Evolutionary conservation across 2,329 filamentous ascomycete species (phyloP), one percentile per base, ranked within the genome.

Genomic region (Mollisiaceae sp.): DNA sequence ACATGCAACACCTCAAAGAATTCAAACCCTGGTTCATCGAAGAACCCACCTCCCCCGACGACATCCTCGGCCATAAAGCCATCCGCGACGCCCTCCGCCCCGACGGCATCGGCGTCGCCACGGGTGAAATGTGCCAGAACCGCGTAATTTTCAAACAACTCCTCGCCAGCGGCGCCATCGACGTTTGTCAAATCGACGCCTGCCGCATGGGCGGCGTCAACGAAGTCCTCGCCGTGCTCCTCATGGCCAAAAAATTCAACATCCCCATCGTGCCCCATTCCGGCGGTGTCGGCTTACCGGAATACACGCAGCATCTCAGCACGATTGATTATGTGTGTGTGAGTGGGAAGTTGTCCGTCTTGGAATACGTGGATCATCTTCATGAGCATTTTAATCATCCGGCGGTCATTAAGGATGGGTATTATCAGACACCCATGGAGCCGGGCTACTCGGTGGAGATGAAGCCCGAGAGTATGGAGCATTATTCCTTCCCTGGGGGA

Each of bases 121-220:
- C 93, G 0, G 93, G 93, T 69, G 93, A 97, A 81, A 96, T 97
- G 92, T 95, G 92, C 81, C 93, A 97, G 82, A 97, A 97, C 82
- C 89, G 93, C 45, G 91, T 97, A 70, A 87, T 97, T 74, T 97
- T 97, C 86, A 97, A 97, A 85, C 93, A 97, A 80, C 86, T 97
- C 67, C 85, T 97, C 60, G 86, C 89, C 76, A 83, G 87, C 2
- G 90, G 90, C 59, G 92, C 93, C 67, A 92, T 97, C 72, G 93
- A 95, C 74, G 88, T 97, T 22, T 93, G 92, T 77, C 93, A 97
- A 79, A 91, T 95, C 72, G 93, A 97, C 74, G 93, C 93, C 2
- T 97, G 93, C 82, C 89, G 93, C 32, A 85, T 97, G 72, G 93
- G 93, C 50, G 93, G 93, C 68, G 92, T 97, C 55, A 97, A 97